Evolutionary conservation across 73 alveolate species (phyloP).

Genomic region (Paramecium bursaria): DNA sequence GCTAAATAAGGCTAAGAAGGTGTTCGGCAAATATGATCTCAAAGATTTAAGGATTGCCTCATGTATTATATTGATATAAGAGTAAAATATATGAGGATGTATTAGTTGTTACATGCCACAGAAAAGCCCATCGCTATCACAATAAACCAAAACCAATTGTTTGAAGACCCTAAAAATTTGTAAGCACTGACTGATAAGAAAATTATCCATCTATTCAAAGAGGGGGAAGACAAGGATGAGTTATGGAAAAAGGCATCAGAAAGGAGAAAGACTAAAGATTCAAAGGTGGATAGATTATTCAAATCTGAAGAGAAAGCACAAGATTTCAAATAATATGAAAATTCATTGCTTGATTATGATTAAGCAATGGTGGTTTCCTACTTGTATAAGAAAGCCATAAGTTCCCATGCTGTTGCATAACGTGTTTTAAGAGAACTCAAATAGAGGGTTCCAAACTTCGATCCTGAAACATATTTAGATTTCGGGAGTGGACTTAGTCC

Average conservation of each 20-base stretch:
- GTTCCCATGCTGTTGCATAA: slow-evolving; percentile 53
- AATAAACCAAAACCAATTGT: background rate
- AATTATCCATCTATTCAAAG: slow-evolving; percentile 28
- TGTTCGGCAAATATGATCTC: slow-evolving; percentile 56
- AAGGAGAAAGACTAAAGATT: slow-evolving; percentile 51
- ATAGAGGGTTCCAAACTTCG: slow-evolving; percentile 34
- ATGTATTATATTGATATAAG: background rate
- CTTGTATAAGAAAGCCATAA: slow-evolving; percentile 50
- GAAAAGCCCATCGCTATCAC: slow-evolving; percentile 63
- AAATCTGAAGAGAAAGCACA: background rate
- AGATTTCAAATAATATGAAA: slow-evolving; percentile 22
- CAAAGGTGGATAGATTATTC: background rate
- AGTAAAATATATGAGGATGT: slow-evolving; percentile 65
- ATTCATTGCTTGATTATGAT: slow-evolving; percentile 47
- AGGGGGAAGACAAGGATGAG: slow-evolving; percentile 33
- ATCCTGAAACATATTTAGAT: slow-evolving; percentile 62
- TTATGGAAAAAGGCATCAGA: slow-evolving; percentile 12
- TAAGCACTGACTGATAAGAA: slow-evolving; percentile 48
- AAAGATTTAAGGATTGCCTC: slow-evolving; percentile 56
- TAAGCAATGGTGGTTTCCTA: slow-evolving; percentile 54
- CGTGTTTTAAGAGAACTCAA: slow-evolving; percentile 29
- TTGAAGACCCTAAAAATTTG: slow-evolving; percentile 57
- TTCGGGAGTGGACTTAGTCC: slow-evolving; percentile 66
- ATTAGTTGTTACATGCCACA: slow-evolving; percentile 61
- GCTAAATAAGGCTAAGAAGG: slow-evolving; percentile 28